Percentiles rank a stretch among this genome's conserved stretches.
These are phyloP conservation scores for Sclerotinia trifoliorum DNA, from an alignment of 2,329 filamentous ascomycete species.

Conservation along the genomic window DNA sequence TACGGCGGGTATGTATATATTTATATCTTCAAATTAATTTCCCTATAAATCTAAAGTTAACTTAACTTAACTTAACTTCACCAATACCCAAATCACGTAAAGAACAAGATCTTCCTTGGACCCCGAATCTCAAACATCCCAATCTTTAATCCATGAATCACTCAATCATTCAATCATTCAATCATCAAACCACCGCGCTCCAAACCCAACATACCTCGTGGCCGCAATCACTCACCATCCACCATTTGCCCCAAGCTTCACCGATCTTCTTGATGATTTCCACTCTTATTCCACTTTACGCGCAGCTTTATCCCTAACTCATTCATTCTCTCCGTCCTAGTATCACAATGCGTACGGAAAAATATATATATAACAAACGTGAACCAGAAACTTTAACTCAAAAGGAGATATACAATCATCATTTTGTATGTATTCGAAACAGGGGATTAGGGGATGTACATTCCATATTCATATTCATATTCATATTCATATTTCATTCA, in stretches of 20 bases:
- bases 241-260: conserved; percentile 11
- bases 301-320: neutral
- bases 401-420: neutral
- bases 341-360: neutral
- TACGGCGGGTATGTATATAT: neutral
- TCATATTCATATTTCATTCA: neutral
- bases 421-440: neutral
- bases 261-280: neutral
- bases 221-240: neutral
- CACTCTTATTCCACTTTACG: conserved; percentile 2
- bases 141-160: neutral
- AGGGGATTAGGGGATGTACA: neutral
- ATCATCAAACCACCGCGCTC: neutral
- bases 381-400: neutral
- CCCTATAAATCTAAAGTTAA: neutral
- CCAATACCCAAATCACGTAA: too few relatives aligned
- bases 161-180: neutral
- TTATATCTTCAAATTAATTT: neutral
- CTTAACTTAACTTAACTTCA: too few relatives aligned
- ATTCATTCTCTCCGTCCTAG: neutral
- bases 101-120: neutral
- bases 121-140: too few relatives aligned
- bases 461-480: neutral
- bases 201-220: conserved; percentile 1
- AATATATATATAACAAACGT: neutral